A percentile compares a stretch with the other conserved stretches of the same genome.
Conservation (phyloP, 2,329 filamentous ascomycete species). For the Calonectria multiphialidica region DNA sequence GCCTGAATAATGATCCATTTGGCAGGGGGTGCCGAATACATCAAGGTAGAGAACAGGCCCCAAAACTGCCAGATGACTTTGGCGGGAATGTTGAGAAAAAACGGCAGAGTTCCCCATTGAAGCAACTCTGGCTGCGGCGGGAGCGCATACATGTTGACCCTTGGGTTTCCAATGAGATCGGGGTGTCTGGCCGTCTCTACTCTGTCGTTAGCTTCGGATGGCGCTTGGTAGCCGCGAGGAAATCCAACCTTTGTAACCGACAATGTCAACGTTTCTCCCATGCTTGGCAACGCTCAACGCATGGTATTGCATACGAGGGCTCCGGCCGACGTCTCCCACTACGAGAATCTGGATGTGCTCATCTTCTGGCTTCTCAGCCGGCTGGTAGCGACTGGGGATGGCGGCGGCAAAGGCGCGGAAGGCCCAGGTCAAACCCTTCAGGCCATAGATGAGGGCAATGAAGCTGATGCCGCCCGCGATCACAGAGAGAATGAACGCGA, state of each 20-base stretch:
- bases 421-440: conserved; percentile 37
- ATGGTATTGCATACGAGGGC: conserved; percentile 99
- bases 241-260: conserved; percentile 83
- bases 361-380: conserved; percentile 50
- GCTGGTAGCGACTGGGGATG: conserved; percentile 51
- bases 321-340: conserved; percentile 93
- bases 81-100: conserved; percentile 81
- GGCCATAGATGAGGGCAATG: conserved; percentile 44
- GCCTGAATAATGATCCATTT: conserved; percentile 90
- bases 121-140: conserved; percentile 75
- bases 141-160: conserved; percentile 80
- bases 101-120: conserved; percentile 77
- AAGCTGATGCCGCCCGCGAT: conserved; percentile 50
- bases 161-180: conserved; percentile 75
- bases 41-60: conserved; percentile 77
- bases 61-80: conserved; percentile 89
- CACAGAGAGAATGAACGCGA: conserved; percentile 49
- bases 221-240: not conserved
- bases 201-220: conserved; percentile 16
- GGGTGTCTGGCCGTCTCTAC: conserved; percentile 86
- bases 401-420: conserved; percentile 35
- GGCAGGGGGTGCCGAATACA: conserved; percentile 79
- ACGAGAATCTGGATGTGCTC: conserved; percentile 83
- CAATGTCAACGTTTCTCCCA: conserved; percentile 83
- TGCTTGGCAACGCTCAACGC: conserved; percentile 90